phyloP scores from a whole-genome alignment of 306 rosid genomes.

The Sindora glabra region DNA sequence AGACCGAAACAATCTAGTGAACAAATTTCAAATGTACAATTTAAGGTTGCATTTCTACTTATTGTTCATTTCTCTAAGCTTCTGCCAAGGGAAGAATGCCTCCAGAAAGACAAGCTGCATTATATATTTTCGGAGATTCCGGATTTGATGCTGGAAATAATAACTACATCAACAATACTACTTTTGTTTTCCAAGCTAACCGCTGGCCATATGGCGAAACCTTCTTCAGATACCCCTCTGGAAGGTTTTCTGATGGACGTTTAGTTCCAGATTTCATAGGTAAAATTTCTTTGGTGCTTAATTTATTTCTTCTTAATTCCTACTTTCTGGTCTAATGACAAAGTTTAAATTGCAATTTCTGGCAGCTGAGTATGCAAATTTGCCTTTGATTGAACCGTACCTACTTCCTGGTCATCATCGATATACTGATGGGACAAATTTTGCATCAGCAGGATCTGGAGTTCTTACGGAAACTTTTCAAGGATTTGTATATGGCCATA shows the following conservation, averaged over 20 bases:
- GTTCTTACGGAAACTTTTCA: neutral
- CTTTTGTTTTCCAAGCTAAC: neutral
- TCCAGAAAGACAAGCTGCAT: neutral
- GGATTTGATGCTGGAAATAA: neutral
- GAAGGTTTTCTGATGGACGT: conserved; percentile 32
- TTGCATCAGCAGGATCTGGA: conserved; percentile 28
- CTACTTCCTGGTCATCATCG: conserved; percentile 15
- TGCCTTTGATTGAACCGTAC: conserved; percentile 18
- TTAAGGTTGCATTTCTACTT: too few relatives aligned
- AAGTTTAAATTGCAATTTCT: neutral
- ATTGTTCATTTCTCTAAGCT: too few relatives aligned
- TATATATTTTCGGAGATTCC: conserved; percentile 32
- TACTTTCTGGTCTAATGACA: neutral
- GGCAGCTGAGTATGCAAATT: conserved; percentile 23
- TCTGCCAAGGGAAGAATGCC: neutral
- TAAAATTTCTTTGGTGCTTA: neutral
- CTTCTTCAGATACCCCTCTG: conserved; percentile 27
- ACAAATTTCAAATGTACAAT: too few relatives aligned
- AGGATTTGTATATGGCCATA: neutral
- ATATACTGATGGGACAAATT: conserved; percentile 14
- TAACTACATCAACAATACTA: neutral
- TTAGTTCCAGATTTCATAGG: conserved; percentile 31
- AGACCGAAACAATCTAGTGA: too few relatives aligned
- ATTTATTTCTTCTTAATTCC: neutral
- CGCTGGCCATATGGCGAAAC: conserved; percentile 30